Conservation (phyloP, 1,139 yeast species). For the Diutina mesorugosa region DNA sequence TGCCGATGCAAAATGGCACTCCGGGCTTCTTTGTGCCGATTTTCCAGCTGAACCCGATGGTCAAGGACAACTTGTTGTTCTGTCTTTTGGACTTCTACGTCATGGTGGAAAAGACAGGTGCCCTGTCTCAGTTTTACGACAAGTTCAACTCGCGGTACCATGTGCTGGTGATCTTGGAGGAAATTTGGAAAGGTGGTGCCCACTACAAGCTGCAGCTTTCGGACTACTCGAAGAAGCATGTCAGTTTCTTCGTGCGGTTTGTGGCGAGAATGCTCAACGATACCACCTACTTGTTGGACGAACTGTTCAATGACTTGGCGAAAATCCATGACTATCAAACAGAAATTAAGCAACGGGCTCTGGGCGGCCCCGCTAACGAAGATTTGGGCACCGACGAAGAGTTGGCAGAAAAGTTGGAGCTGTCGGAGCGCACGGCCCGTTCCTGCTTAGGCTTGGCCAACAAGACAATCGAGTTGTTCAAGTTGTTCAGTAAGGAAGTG, state of each 20-base stretch:
- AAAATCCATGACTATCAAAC: constrained; percentile 65
- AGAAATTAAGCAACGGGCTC: constrained; percentile 33
- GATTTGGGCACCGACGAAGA: constrained; percentile 52
- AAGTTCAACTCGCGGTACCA: constrained; percentile 86
- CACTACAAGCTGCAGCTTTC: constrained; percentile 56
- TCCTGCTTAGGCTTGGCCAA: constrained; percentile 77
- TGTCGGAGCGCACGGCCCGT: constrained; percentile 66
- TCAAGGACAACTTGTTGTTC: constrained; percentile 57
- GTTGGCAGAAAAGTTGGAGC: constrained; percentile 36
- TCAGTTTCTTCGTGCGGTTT: constrained; percentile 78
- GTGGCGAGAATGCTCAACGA: constrained; percentile 94
- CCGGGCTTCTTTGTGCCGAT: constrained; percentile 67
- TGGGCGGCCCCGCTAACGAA: constrained; percentile 22
- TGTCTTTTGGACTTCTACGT: constrained; percentile 84
- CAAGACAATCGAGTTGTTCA: constrained; percentile 69
- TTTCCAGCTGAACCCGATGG: constrained; percentile 51
- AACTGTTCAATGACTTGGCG: constrained; percentile 67
- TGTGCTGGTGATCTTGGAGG: constrained; percentile 72
- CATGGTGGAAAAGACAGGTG: constrained; percentile 92
- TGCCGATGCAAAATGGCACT: constrained; percentile 36
- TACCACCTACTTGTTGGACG: constrained; percentile 83
- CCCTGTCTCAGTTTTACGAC: constrained; percentile 90
- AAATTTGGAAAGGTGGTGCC: constrained; percentile 63
- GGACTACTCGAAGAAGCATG: constrained; percentile 49
- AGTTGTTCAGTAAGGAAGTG: constrained; percentile 72